Evolutionary conservation across 768 basidiomycete species (phyloP).

Genomic region (Tricholoma sp.): DNA sequence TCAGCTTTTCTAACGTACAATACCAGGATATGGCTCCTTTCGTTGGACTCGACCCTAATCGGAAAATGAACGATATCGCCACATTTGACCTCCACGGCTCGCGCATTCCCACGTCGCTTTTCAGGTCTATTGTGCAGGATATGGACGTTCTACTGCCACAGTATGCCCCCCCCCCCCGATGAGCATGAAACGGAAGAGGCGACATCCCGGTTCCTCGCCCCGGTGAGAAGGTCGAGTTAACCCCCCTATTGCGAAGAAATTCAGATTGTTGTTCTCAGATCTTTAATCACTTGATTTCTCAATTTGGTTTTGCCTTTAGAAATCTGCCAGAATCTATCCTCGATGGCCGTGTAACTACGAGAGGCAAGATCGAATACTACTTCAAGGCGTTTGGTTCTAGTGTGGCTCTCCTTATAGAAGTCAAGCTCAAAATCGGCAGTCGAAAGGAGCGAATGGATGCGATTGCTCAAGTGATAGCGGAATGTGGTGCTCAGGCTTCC

Average conservation of each 20-base stretch:
- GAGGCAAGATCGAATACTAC: neutral
- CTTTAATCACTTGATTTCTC: neutral
- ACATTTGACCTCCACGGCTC: slow-evolving; percentile 16
- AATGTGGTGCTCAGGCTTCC: neutral
- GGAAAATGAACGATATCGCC: slow-evolving; percentile 3
- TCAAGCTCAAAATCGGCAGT: neutral
- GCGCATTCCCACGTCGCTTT: slow-evolving; percentile 16
- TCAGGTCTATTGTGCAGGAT: slow-evolving; percentile 14
- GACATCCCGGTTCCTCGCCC: slow-evolving; percentile 14
- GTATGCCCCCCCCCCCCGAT: slow-evolving; percentile 12
- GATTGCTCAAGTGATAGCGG: neutral
- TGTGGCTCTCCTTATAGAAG: neutral
- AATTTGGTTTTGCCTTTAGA: neutral
- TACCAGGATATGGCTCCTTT: slow-evolving; percentile 10
- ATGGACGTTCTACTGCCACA: slow-evolving; percentile 15
- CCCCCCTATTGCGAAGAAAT: neutral
- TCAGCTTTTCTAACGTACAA: slow-evolving; percentile 4
- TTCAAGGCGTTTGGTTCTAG: neutral
- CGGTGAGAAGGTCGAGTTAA: slow-evolving; percentile 2
- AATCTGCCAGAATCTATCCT: neutral
- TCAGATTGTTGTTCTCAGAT: neutral
- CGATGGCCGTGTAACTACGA: neutral
- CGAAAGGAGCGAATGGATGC: neutral
- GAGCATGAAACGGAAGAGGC: slow-evolving; percentile 14
- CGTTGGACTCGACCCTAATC: slow-evolving; percentile 12